Evolutionary conservation across 2,329 filamentous ascomycete genomes (phyloP).

Genomic region (Thelonectria rubi): DNA sequence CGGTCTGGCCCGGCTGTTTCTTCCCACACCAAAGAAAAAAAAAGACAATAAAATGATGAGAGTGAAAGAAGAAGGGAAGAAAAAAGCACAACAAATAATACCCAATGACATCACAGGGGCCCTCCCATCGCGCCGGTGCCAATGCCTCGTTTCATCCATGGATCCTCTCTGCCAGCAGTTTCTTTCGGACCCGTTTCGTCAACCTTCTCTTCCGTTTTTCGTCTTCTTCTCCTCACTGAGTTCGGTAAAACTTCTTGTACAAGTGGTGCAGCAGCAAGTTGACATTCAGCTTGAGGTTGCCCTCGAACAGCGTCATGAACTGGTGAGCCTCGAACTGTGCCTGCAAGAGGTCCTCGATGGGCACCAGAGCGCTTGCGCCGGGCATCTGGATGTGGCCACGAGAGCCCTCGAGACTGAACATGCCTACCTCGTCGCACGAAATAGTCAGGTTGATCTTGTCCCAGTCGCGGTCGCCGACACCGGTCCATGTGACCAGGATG

Average conservation of each 20-base stretch:
- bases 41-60: neutral
- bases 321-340: conserved; percentile 97
- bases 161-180: too few species aligned
- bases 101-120: conserved; percentile 31
- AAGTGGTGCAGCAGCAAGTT: conserved; percentile 96
- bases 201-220: conserved; percentile 1
- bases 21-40: conserved; percentile 19
- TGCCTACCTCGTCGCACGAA: conserved; percentile 89
- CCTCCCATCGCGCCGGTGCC: conserved; percentile 37
- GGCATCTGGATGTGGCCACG: conserved; percentile 95
- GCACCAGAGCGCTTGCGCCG: conserved; percentile 86
- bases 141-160: conserved; percentile 31
- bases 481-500: conserved; percentile 90
- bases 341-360: conserved; percentile 92
- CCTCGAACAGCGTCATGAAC: conserved; percentile 94
- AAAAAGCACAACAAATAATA: conserved; percentile 23
- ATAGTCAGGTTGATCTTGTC: conserved; percentile 95
- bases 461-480: conserved; percentile 84
- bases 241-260: conserved; percentile 98
- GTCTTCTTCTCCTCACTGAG: conserved; percentile 57
- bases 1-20: conserved; percentile 26
- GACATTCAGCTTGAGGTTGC: conserved; percentile 87
- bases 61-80: neutral
- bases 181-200: neutral
- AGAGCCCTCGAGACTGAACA: conserved; percentile 92